Conservation (phyloP, 148 eudicot species). For the Pouteria glomerata region DNA sequence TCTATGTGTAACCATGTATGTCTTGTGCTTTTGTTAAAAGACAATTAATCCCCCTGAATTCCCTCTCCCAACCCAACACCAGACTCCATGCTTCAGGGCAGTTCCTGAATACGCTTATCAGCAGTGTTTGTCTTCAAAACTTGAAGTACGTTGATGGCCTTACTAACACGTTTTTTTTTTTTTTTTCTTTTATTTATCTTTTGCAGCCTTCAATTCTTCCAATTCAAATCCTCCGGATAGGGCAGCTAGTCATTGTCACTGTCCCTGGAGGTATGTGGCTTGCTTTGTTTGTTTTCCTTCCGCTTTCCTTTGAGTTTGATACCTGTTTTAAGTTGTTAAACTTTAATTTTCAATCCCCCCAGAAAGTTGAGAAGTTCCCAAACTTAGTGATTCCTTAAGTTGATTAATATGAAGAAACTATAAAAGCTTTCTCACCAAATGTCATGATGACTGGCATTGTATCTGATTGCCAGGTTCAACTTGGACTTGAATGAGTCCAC, state of each 20-base stretch:
- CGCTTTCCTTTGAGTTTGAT: not conserved
- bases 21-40: not conserved
- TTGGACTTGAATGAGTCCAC: not conserved
- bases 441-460: constrained; percentile 1
- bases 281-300: constrained; percentile 8
- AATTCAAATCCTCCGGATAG: constrained; percentile 81
- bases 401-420: not conserved
- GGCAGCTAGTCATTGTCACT: constrained; percentile 81
- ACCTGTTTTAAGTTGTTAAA: not conserved
- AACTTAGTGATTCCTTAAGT: not conserved
- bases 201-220: constrained; percentile 96
- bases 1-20: not conserved
- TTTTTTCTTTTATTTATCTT: not conserved
- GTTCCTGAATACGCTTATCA: not conserved
- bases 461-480: not conserved
- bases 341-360: not conserved
- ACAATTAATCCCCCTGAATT: not conserved
- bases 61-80: not conserved
- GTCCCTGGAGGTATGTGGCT: constrained; percentile 88
- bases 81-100: not conserved
- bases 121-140: not conserved
- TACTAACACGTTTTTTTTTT: not conserved
- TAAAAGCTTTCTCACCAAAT: not conserved
- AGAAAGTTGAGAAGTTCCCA: not conserved
- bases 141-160: not conserved